Evolutionary conservation across 1,139 yeast species (phyloP), one percentile per base, ranked within the genome.

Genomic region (Yamadazyma mexicana): DNA sequence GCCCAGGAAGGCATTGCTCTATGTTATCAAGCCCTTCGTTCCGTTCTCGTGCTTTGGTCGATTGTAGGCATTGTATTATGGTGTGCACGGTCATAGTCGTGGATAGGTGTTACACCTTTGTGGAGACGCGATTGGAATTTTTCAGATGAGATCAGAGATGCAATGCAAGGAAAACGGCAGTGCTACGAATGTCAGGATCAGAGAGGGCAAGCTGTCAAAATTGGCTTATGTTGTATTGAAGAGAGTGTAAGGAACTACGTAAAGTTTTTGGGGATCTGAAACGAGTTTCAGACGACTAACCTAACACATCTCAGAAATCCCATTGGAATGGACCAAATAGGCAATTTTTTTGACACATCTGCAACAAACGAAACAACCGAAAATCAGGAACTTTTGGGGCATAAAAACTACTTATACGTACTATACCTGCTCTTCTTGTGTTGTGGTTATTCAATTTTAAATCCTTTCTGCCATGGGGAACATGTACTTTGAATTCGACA

Each of bases 21-120:
- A 45, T 31, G 9, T 5, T 11, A 9, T 40, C 47, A 14, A 50
- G 36, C 2, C 46, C 53, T 17, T 50, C 48, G 32, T 42, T 49
- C 15, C 46, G 40, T 3, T 48, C 52, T 22, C 40, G 41, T 6
- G 40, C 39, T 36, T 46, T 48, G 2, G 39, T 34, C 11, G 53
- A 49, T 30, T 40, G 31, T 17, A 34, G 15, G 5, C 17, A 24
- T 5, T 7, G 27, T 20, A 34, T 26, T 8, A 34, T 28, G 5
- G 25, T 28, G 12, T 27, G 37, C 7, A 24, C 26, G 6, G 31
- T 34, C 37, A 34, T 34, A 26, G 17, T 5, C n/a, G n/a, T n/a
- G n/a, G n/a, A n/a, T 5, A 27, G n/a, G 31, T 7, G 16, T 15
- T 12, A 12, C 16, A 12, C 7, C 16, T 26, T 5, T 26, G 8